Conservation (phyloP, 805 yeast species). For the Debaryomyces prosopidis region DNA sequence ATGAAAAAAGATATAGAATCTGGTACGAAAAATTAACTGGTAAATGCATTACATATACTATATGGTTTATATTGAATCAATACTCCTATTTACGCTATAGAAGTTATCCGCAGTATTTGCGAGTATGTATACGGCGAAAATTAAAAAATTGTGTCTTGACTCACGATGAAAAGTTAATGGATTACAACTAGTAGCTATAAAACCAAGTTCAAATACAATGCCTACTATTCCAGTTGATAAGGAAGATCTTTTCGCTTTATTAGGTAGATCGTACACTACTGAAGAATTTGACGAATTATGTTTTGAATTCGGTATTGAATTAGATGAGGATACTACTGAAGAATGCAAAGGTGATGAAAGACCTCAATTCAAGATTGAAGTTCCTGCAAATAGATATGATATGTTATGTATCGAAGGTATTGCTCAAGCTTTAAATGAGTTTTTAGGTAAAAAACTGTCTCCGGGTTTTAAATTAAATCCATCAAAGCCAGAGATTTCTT, state of each 20-base stretch:
- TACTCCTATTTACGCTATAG: no score
- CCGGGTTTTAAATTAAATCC: constrained; percentile 69
- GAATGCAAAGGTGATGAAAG: constrained; percentile 73
- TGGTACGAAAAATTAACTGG: no score
- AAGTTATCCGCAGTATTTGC: not conserved
- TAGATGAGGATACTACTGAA: constrained; percentile 95
- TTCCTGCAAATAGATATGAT: constrained; percentile 98
- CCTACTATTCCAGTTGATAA: constrained; percentile 97
- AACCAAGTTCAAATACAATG: constrained; percentile 46
- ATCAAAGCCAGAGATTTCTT: constrained; percentile 56
- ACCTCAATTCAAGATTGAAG: constrained; percentile 95
- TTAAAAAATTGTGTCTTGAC: not conserved
- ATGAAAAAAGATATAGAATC: no score
- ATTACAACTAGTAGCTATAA: not conserved
- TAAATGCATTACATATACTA: no score
- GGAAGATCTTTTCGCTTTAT: constrained; percentile 80
- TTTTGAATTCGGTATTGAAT: constrained; percentile 95
- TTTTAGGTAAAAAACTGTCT: constrained; percentile 64
- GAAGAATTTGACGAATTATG: constrained; percentile 96
- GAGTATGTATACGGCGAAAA: not conserved
- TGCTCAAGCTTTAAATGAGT: constrained; percentile 91
- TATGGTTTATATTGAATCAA: no score
- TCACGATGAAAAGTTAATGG: not conserved
- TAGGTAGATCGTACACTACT: constrained; percentile 64
- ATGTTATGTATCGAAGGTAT: constrained; percentile 98